Base-by-base conservation (phyloP, 2,329 filamentous ascomycete species). In the Apiospora koreana region DNA sequence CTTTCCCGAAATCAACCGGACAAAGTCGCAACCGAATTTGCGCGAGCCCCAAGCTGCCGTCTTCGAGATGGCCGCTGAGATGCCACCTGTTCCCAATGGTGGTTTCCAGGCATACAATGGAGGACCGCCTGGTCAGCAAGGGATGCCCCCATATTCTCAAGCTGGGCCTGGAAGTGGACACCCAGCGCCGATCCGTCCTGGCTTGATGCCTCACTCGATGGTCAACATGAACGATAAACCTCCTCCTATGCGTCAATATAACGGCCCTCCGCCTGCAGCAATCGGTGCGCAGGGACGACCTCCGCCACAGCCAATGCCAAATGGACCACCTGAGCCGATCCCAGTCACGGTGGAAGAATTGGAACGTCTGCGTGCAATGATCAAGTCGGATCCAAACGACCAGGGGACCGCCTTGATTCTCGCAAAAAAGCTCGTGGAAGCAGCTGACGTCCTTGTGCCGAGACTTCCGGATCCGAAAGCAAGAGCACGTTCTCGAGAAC, bases 361-460 rank as follows among this genome's bases (percentile, higher is more conserved):
- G 9, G 93, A 97, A 74, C 86, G 87, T 28, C 83, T 98, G 10
- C 91, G 93, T 42, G 88, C 89, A 75, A 83, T 85, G 8, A 91
- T 93, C 73, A 93, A 92, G 78, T 85, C 84, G 35, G 93, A 94
- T 72, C 90, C 94, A 0, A 86, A 86, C 41, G 94, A 98, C 74
- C 88, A 92, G 72, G 88, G 87, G 65, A 87, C 90, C 2, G 92
- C 93, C 18, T 84, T 99, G 69, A 84, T 86, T 12, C 85, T 97
- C 23, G 94, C 93, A 0, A 95, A 95, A 82, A 94, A 92, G 75
- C 84, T 98, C 6, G 90, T 97, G 1, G 94, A 98, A 82, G 96
- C 95, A 1, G 90, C 94, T 0, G 90, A 91, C 16, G 89, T 93
- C 6, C 87, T 99, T 1, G 89, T 94, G 2, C 84, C 88, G 1